Evolutionary conservation across 2,329 filamentous ascomycete genomes (phyloP).

Genomic region (Talaromyces piceae): DNA sequence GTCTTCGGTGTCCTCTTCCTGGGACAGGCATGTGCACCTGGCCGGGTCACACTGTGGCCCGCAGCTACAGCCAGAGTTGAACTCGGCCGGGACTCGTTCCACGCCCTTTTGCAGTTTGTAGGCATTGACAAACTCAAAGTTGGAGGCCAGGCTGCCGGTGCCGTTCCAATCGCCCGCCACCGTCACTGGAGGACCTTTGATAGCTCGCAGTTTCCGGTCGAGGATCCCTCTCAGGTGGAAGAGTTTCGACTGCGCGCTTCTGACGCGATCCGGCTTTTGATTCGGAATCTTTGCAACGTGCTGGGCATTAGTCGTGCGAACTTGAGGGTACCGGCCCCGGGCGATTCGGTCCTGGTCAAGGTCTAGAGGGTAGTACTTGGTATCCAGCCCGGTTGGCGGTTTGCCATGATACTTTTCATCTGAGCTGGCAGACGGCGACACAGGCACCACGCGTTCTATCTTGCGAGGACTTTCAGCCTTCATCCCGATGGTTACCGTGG

Average conservation of each 20-base stretch:
- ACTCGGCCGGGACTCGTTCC: conserved; percentile 18
- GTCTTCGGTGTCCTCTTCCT: conserved; percentile 23
- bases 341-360: conserved; percentile 5
- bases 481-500: not conserved
- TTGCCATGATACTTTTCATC: conserved; percentile 3
- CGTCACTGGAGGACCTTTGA: conserved; percentile 23
- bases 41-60: conserved; percentile 17
- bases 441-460: conserved; percentile 1
- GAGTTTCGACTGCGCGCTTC: not conserved
- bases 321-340: conserved; percentile 8
- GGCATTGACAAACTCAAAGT: conserved; percentile 33
- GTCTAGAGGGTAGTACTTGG: conserved; percentile 8
- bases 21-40: conserved; percentile 23
- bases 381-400: conserved; percentile 3
- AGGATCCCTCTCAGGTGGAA: conserved; percentile 15
- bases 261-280: not conserved
- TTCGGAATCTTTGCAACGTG: not conserved
- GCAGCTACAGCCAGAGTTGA: conserved; percentile 29
- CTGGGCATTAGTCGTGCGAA: not conserved
- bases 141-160: conserved; percentile 16
- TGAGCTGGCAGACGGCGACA: conserved; percentile 2
- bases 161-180: conserved; percentile 14
- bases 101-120: conserved; percentile 31
- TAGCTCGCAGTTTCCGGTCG: conserved; percentile 18
- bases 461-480: not conserved